These are phyloP conservation scores for Scheffersomyces segobiensis DNA, from an alignment of 1,139 yeast species.

Conservation along the genomic window DNA sequence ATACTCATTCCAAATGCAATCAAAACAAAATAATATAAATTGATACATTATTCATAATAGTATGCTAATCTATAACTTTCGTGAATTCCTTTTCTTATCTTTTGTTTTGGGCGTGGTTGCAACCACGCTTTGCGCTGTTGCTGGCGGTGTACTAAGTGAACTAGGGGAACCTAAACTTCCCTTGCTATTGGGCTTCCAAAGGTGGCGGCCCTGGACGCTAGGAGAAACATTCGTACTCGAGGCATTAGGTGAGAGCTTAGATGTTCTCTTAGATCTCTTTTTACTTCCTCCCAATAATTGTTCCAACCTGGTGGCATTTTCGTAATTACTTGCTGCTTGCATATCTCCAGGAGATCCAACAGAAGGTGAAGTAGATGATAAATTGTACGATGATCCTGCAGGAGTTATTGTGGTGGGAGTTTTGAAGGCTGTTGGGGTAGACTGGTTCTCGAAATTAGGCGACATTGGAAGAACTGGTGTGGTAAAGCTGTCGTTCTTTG, in stretches of 20 bases:
- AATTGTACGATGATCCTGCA: constrained; percentile 1
- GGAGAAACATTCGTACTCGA: constrained; percentile 12
- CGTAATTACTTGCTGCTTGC: constrained; percentile 8
- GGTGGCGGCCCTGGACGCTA: constrained; percentile 5
- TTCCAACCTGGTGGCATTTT: constrained; percentile 22
- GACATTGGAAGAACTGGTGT: constrained; percentile 19
- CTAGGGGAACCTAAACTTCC: constrained; percentile 3
- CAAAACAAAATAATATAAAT: neutral
- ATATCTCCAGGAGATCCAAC: constrained; percentile 5
- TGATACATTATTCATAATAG: neutral
- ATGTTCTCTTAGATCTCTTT: constrained; percentile 22
- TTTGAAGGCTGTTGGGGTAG: constrained; percentile 9
- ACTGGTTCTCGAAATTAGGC: constrained; percentile 9
- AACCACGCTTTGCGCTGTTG: constrained; percentile 1
- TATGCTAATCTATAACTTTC: constrained; percentile 11
- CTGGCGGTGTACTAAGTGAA: constrained; percentile 5
- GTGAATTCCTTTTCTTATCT: constrained; percentile 22
- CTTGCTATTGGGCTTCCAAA: constrained; percentile 6
- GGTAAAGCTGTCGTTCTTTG: constrained; percentile 18
- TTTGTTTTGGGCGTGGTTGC: constrained; percentile 7
- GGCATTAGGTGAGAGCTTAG: constrained; percentile 14
- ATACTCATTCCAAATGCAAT: neutral
- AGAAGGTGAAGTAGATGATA: constrained; percentile 1
- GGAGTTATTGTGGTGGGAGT: constrained; percentile 6
- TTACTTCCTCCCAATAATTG: constrained; percentile 29